Evolutionary conservation across 306 rosid genomes (phyloP).

Genomic region (Cucurbita pepo): DNA sequence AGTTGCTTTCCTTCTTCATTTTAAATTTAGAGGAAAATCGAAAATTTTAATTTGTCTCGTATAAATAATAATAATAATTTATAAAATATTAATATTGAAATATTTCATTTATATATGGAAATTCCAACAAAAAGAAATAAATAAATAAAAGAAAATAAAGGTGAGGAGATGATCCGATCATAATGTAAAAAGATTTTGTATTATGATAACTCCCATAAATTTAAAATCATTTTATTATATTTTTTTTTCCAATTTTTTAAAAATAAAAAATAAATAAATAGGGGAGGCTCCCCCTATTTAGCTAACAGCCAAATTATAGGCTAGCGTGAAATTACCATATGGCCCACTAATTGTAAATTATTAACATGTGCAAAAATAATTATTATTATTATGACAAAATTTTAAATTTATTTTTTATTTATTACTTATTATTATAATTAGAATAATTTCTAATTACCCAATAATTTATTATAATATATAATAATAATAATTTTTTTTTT

Average conservation of each 20-base stretch:
- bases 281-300: not conserved
- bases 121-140: not conserved
- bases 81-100: no score
- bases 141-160: not conserved
- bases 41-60: no score
- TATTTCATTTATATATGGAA: no score
- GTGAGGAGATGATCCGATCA: not conserved
- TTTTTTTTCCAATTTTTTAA: not conserved
- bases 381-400: not conserved
- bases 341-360: not conserved
- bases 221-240: not conserved
- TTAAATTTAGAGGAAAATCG: no score
- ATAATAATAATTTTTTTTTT: no score
- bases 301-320: not conserved
- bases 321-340: not conserved
- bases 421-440: not conserved
- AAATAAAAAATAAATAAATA: not conserved
- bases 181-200: slow-evolving; percentile 1
- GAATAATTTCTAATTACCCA: no score
- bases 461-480: no score
- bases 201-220: not conserved
- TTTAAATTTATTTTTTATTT: not conserved
- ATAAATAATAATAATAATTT: no score
- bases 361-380: not conserved
- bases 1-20: no score